Evolutionary conservation across 164 flowering plant species (phyloP).

Genomic region (Amborella trichopoda): DNA sequence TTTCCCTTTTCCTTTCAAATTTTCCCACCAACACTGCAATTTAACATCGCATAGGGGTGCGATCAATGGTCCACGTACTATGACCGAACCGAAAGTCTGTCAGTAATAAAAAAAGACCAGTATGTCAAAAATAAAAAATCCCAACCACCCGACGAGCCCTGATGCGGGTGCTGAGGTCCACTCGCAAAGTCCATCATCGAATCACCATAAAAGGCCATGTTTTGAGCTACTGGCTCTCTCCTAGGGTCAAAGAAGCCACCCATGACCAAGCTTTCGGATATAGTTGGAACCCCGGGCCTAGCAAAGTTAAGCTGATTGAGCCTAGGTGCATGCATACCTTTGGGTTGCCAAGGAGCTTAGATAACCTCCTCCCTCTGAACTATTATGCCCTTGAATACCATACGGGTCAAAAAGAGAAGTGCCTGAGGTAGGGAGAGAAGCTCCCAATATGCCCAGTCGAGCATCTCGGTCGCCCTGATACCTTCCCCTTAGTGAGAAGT

Average conservation of each 20-base stretch:
- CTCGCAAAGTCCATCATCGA: conserved; percentile 25
- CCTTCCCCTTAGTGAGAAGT: conserved; percentile 9
- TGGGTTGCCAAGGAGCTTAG: conserved; percentile 26
- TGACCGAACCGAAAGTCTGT: too few relatives aligned
- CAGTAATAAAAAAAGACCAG: too few relatives aligned
- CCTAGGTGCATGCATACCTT: conserved; percentile 39
- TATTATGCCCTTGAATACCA: too few relatives aligned
- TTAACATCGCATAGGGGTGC: too few relatives aligned
- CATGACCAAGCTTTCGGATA: neutral
- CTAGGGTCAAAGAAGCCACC: conserved; percentile 3
- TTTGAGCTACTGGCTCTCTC: conserved; percentile 1
- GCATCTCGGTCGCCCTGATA: conserved; percentile 13
- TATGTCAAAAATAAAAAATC: too few relatives aligned
- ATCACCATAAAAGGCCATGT: conserved; percentile 6
- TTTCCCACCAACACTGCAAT: too few relatives aligned
- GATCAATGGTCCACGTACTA: too few relatives aligned
- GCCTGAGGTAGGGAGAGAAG: conserved; percentile 17
- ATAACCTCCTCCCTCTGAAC: conserved; percentile 16
- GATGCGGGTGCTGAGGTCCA: conserved; percentile 25
- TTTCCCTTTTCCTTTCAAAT: too few relatives aligned
- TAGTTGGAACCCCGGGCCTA: conserved; percentile 2
- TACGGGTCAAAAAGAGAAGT: conserved; percentile 6
- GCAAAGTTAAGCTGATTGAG: conserved; percentile 36
- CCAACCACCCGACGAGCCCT: conserved; percentile 43
- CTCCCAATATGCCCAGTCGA: conserved; percentile 8